Conservation (phyloP, 495 filamentous ascomycete species). For the Aspergillus nanangensis region DNA sequence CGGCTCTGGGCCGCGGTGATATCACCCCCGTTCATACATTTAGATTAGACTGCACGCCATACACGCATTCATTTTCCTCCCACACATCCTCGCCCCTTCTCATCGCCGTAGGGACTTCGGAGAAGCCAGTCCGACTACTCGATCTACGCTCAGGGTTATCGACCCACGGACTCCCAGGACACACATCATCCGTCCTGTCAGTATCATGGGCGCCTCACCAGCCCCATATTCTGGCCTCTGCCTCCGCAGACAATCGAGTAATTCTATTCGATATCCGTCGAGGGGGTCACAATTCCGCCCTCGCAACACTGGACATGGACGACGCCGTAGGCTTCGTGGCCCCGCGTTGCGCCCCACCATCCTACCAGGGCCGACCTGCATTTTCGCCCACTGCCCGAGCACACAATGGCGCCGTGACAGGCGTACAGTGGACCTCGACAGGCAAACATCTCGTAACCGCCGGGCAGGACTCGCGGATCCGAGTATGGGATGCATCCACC, state of each 20-base stretch:
- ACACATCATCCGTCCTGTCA: slow-evolving; percentile 65
- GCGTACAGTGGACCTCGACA: slow-evolving; percentile 75
- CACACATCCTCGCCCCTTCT: slow-evolving; percentile 63
- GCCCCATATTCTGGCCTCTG: slow-evolving; percentile 75
- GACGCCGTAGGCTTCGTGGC: slow-evolving; percentile 59
- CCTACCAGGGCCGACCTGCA: slow-evolving; percentile 37
- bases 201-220: slow-evolving; percentile 75
- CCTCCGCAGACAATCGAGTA: slow-evolving; percentile 70
- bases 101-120: slow-evolving; percentile 79
- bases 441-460: slow-evolving; percentile 69
- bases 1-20: slow-evolving; percentile 52
- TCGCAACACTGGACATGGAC: slow-evolving; percentile 76
- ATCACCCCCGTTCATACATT: slow-evolving; percentile 59
- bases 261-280: slow-evolving; percentile 82
- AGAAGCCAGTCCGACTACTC: slow-evolving; percentile 72
- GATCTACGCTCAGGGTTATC: slow-evolving; percentile 74
- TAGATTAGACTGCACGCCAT: slow-evolving; percentile 63
- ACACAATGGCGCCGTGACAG: slow-evolving; percentile 75
- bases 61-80: slow-evolving; percentile 73
- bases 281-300: slow-evolving; percentile 52
- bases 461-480: slow-evolving; percentile 75
- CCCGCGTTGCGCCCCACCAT: slow-evolving; percentile 17
- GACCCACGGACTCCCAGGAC: slow-evolving; percentile 73
- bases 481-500: slow-evolving; percentile 76
- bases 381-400: slow-evolving; percentile 52